phyloP scores from a whole-genome alignment of 2,329 filamentous ascomycete species.

The Ophiostoma sp. region DNA sequence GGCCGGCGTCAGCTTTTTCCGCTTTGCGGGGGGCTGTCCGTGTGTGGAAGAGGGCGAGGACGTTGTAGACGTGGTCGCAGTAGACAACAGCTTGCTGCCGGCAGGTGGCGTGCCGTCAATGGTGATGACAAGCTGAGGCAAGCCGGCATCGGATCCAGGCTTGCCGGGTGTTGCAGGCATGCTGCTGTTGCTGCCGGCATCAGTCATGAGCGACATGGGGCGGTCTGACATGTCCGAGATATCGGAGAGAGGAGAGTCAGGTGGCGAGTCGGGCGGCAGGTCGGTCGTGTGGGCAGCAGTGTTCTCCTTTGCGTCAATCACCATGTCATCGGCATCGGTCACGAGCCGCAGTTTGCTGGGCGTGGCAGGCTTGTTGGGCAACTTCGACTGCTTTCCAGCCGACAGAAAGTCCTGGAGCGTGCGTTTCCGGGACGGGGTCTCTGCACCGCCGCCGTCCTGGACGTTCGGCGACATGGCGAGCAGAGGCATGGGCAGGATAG shows the following conservation, averaged over 20 bases:
- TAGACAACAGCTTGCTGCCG: neutral
- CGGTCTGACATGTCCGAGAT: constrained; percentile 23
- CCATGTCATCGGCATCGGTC: constrained; percentile 26
- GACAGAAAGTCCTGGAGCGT: constrained; percentile 43
- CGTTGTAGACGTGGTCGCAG: neutral
- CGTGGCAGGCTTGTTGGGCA: constrained; percentile 13
- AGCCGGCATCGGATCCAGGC: constrained; percentile 20
- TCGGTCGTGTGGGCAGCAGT: constrained; percentile 20
- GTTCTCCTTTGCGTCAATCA: constrained; percentile 11
- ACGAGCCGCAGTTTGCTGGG: constrained; percentile 25
- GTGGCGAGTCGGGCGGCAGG: constrained; percentile 16
- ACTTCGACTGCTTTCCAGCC: constrained; percentile 5
- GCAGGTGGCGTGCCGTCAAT: constrained; percentile 19
- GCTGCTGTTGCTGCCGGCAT: constrained; percentile 37
- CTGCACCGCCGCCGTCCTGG: constrained; percentile 38
- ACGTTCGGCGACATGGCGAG: constrained; percentile 45
- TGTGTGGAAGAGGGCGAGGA: constrained; percentile 9
- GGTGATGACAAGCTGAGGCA: constrained; percentile 22
- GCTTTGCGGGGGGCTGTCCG: constrained; percentile 35
- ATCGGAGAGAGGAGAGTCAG: constrained; percentile 24
- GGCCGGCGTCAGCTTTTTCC: constrained; percentile 41
- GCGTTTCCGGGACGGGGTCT: constrained; percentile 39
- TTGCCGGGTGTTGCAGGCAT: constrained; percentile 30
- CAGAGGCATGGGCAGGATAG: constrained; percentile 41
- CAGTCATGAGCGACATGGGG: constrained; percentile 37